Conservation (phyloP, 129 eudicot species). For the Silybum marianum region DNA sequence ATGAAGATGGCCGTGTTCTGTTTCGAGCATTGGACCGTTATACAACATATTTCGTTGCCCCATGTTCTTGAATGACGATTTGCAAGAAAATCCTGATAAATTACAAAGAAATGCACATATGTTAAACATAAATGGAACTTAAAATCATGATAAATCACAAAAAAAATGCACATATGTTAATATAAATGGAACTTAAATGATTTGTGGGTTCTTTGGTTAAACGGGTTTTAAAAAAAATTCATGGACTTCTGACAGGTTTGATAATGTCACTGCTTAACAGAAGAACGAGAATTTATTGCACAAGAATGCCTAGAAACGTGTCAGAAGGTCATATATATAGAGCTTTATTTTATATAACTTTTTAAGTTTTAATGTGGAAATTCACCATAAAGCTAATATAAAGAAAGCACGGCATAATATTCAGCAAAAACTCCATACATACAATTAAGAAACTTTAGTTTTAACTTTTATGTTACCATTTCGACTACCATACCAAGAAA, state of each 20-base stretch:
- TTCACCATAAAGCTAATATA: not conserved
- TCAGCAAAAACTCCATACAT: not conserved
- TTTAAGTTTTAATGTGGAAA: not conserved
- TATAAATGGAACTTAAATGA: too few species aligned
- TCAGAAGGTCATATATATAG: not conserved
- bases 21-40: conserved; percentile 57
- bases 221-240: not conserved
- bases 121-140: not conserved
- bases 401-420: not conserved
- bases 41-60: conserved; percentile 70
- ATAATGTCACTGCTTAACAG: not conserved
- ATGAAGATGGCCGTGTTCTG: conserved; percentile 55
- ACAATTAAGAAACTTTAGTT: not conserved
- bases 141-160: too few species aligned
- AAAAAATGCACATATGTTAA: too few species aligned
- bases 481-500: not conserved
- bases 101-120: not conserved
- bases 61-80: conserved; percentile 41
- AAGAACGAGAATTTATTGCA: not conserved
- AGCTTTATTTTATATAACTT: not conserved
- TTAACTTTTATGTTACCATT: not conserved
- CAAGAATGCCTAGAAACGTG: not conserved
- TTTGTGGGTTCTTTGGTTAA: not conserved
- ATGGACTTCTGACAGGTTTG: not conserved
- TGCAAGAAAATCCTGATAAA: conserved; percentile 45